A percentile compares a stretch with the other conserved stretches of the same genome.
Evolutionary conservation across 768 basidiomycete species (phyloP).

Genomic region (Boletus rubroflammeus): DNA sequence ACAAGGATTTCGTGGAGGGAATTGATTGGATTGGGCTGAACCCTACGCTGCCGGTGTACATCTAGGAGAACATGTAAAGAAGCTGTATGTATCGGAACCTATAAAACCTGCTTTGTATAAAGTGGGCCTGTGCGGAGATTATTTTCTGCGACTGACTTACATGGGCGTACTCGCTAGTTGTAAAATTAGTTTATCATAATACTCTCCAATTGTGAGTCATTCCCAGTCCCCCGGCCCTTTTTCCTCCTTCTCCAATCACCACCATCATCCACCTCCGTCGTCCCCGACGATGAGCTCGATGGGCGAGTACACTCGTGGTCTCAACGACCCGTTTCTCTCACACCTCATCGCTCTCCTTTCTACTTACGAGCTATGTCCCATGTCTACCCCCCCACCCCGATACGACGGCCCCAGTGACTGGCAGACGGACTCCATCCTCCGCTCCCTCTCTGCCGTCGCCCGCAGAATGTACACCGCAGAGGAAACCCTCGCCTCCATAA

Average conservation of each 20-base stretch:
- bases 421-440: slow-evolving; percentile 57
- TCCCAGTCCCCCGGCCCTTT: not conserved
- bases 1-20: slow-evolving; percentile 66
- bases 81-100: slow-evolving; percentile 1
- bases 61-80: slow-evolving; percentile 35
- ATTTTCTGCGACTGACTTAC: not conserved
- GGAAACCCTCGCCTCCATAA: slow-evolving; percentile 39
- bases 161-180: not conserved
- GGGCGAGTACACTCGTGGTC: slow-evolving; percentile 17
- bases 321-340: slow-evolving; percentile 41
- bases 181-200: not conserved
- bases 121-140: slow-evolving; percentile 20
- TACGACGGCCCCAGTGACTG: slow-evolving; percentile 55
- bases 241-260: slow-evolving; percentile 1
- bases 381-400: slow-evolving; percentile 46
- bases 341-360: slow-evolving; percentile 59
- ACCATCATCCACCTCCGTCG: slow-evolving; percentile 6
- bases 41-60: slow-evolving; percentile 77
- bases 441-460: slow-evolving; percentile 47
- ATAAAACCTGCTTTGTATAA: not conserved
- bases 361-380: slow-evolving; percentile 53
- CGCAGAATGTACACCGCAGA: slow-evolving; percentile 57
- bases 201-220: not conserved
- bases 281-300: slow-evolving; percentile 35
- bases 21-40: slow-evolving; percentile 72